phyloP scores from a whole-genome alignment of 345 rosid species.

The Eucalyptus cloeziana region DNA sequence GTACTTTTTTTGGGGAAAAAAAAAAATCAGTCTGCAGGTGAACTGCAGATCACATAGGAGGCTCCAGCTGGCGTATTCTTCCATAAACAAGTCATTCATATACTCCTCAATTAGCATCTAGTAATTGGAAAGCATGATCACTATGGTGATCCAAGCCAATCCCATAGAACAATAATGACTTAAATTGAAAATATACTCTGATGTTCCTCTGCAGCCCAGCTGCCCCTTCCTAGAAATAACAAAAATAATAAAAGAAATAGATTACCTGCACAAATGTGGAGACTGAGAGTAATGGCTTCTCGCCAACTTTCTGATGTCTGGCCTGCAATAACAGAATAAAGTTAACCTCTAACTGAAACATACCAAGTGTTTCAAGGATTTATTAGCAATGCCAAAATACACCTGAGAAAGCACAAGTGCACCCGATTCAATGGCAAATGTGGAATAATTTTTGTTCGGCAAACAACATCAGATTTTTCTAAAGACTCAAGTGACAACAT shows the following conservation, averaged over 20 bases:
- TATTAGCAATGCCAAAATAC: neutral
- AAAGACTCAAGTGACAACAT: neutral
- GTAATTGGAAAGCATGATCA: neutral
- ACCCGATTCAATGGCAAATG: neutral
- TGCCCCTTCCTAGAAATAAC: neutral
- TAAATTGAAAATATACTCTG: neutral
- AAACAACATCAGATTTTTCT: neutral
- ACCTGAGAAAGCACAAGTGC: neutral
- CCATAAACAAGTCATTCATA: neutral
- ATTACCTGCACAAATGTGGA: conserved; percentile 75
- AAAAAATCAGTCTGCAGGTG: neutral
- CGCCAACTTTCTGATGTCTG: conserved; percentile 80
- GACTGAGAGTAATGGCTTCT: conserved; percentile 80
- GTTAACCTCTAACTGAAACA: neutral
- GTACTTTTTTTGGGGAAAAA: neutral
- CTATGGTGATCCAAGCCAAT: neutral
- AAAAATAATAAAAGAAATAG: neutral
- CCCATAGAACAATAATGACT: neutral
- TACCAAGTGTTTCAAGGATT: neutral
- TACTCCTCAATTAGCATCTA: neutral
- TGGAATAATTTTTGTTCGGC: neutral
- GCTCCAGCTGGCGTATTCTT: neutral
- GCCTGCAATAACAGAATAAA: conserved; percentile 35
- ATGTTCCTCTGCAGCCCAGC: neutral
- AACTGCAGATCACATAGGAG: neutral